Percentiles rank a stretch among this genome's conserved stretches.
These are phyloP conservation scores for Extremus antarcticus DNA, from an alignment of 495 filamentous ascomycete genomes.

Conservation along the genomic window DNA sequence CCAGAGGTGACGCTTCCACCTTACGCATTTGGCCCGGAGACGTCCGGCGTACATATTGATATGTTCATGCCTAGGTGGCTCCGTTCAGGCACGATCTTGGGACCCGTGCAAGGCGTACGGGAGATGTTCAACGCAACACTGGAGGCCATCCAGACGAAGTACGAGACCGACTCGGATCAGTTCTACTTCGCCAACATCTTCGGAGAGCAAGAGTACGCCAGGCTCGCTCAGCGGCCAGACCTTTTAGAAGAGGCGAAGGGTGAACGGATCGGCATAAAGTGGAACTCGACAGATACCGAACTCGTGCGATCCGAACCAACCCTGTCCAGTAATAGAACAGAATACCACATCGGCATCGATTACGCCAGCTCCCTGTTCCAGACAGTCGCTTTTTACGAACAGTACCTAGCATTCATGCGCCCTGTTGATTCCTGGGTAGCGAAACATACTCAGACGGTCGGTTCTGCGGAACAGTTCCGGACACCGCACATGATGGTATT, in stretches of 20 bases:
- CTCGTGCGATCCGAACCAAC: not conserved
- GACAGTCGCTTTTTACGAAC: constrained; percentile 13
- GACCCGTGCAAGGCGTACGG: constrained; percentile 23
- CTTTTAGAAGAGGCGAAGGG: not conserved
- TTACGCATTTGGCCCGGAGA: constrained; percentile 47
- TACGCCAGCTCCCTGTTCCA: constrained; percentile 10
- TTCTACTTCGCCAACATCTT: constrained; percentile 25
- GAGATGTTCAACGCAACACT: constrained; percentile 21
- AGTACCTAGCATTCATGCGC: constrained; percentile 11
- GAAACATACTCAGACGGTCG: not conserved
- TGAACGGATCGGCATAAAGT: not conserved
- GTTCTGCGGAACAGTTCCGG: not conserved
- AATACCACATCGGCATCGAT: constrained; percentile 19
- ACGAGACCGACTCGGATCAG: constrained; percentile 20
- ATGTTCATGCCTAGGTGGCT: constrained; percentile 39
- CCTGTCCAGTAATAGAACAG: not conserved
- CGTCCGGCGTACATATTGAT: constrained; percentile 35
- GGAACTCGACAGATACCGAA: not conserved
- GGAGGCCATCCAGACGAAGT: constrained; percentile 14
- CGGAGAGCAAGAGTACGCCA: constrained; percentile 24
- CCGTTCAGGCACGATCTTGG: constrained; percentile 27
- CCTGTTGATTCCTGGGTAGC: not conserved
- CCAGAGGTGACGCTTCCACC: constrained; percentile 46
- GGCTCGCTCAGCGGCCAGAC: constrained; percentile 3
- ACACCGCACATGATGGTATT: not conserved